phyloP scores from a whole-genome alignment of 352 stramenopile species.

The Globisporangium polare region DNA sequence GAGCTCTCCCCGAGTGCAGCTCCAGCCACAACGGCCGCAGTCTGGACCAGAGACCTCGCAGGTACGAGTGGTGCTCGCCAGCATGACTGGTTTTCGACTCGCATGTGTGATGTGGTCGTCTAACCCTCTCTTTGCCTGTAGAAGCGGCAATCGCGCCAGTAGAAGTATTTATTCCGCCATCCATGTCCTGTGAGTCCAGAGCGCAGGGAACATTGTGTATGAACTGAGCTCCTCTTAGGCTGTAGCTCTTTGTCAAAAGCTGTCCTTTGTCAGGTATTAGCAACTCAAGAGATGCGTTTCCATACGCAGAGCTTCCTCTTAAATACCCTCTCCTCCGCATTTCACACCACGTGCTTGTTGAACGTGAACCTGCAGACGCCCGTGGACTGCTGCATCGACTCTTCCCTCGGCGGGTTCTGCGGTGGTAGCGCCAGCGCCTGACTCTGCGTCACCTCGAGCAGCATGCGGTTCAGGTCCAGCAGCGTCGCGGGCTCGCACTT shows the following conservation, averaged over 20 bases:
- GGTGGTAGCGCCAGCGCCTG: neutral
- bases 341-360: constrained; percentile 25
- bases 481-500: constrained; percentile 52
- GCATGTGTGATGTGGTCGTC: neutral
- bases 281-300: too few species aligned
- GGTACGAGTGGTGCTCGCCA: neutral
- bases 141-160: neutral
- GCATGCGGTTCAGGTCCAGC: constrained; percentile 55
- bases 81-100: neutral
- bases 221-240: too few species aligned
- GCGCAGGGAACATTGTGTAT: too few species aligned
- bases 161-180: neutral
- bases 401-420: constrained; percentile 7
- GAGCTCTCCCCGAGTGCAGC: neutral
- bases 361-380: constrained; percentile 61
- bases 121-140: neutral
- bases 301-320: neutral
- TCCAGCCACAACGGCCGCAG: constrained; percentile 6
- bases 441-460: constrained; percentile 30
- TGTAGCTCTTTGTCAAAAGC: too few species aligned
- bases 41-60: neutral
- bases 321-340: neutral
- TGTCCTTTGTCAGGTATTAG: too few species aligned
- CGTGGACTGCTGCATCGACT: constrained; percentile 20
- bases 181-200: too few species aligned